Conservation (phyloP, 805 yeast species). For the Sugiyamaella marilandica region DNA sequence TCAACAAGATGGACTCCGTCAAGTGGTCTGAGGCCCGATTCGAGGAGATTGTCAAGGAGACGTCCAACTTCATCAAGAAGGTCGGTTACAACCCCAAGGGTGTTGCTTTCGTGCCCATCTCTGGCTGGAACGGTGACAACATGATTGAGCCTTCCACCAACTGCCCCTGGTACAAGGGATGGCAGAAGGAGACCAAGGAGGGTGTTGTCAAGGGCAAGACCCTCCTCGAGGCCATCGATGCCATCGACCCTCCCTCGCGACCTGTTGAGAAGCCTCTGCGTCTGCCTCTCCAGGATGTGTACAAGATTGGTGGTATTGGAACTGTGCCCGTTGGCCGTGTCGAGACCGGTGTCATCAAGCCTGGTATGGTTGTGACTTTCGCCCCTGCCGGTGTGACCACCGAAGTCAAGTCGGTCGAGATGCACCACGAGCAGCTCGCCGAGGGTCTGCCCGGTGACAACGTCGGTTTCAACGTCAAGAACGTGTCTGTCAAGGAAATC, state of each 20-base stretch:
- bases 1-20: conserved; percentile 93
- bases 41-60: conserved; percentile 72
- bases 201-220: conserved; percentile 80
- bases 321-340: conserved; percentile 93
- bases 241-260: conserved; percentile 74
- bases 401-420: conserved; percentile 83
- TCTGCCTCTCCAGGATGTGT: conserved; percentile 85
- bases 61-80: conserved; percentile 75
- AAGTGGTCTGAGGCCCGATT: conserved; percentile 80
- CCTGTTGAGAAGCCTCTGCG: conserved; percentile 85
- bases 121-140: conserved; percentile 93
- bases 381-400: conserved; percentile 91
- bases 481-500: conserved; percentile 82
- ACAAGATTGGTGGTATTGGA: conserved; percentile 90
- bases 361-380: conserved; percentile 85
- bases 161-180: conserved; percentile 87
- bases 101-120: conserved; percentile 84
- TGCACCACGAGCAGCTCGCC: conserved; percentile 77
- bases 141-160: conserved; percentile 78
- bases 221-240: conserved; percentile 78
- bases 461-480: conserved; percentile 87
- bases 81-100: conserved; percentile 80
- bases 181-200: conserved; percentile 73
- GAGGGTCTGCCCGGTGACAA: conserved; percentile 90
- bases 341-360: conserved; percentile 87